Evolutionary conservation across 352 stramenopile species (phyloP).

Genomic region (Pythium phragmitis): DNA sequence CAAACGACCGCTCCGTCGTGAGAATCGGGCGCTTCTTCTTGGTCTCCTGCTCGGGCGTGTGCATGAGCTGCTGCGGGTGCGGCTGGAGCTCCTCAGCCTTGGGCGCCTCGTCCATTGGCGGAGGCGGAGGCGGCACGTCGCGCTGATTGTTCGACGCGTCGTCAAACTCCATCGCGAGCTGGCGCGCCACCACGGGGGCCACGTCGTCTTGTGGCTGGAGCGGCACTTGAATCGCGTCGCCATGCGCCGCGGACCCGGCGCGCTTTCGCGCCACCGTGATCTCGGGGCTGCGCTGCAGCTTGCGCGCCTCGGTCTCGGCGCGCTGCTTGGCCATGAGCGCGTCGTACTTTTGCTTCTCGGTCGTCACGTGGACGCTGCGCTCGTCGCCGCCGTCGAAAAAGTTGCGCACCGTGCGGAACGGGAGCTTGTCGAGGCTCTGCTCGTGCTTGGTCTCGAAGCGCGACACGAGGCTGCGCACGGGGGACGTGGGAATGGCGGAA

Average conservation of each 20-base stretch:
- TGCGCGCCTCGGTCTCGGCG: slow-evolving; percentile 8
- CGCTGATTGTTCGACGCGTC: slow-evolving; percentile 12
- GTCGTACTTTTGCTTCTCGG: slow-evolving; percentile 36
- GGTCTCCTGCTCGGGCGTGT: slow-evolving; percentile 24
- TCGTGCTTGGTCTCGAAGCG: slow-evolving; percentile 58
- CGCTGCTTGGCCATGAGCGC: slow-evolving; percentile 23
- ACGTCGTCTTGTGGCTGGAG: background rate
- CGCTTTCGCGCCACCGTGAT: slow-evolving; percentile 1
- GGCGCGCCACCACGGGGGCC: background rate
- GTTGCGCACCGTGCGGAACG: slow-evolving; percentile 53
- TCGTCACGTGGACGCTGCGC: slow-evolving; percentile 39
- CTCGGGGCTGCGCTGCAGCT: slow-evolving; percentile 13
- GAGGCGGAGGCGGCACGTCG: slow-evolving; percentile 8
- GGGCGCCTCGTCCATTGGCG: background rate
- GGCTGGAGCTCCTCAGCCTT: background rate
- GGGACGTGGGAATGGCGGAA: background rate
- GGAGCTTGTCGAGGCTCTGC: slow-evolving; percentile 45
- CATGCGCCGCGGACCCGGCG: no score
- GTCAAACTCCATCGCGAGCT: slow-evolving; percentile 12
- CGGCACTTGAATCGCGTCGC: background rate
- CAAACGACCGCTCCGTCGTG: slow-evolving; percentile 67
- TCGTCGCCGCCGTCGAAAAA: slow-evolving; percentile 51
- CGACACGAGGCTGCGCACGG: slow-evolving; percentile 47
- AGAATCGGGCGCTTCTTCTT: slow-evolving; percentile 43
- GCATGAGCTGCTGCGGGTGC: slow-evolving; percentile 11